Evolutionary conservation across 1,139 yeast species (phyloP).

Genomic region (Blastobotrys proliferans): DNA sequence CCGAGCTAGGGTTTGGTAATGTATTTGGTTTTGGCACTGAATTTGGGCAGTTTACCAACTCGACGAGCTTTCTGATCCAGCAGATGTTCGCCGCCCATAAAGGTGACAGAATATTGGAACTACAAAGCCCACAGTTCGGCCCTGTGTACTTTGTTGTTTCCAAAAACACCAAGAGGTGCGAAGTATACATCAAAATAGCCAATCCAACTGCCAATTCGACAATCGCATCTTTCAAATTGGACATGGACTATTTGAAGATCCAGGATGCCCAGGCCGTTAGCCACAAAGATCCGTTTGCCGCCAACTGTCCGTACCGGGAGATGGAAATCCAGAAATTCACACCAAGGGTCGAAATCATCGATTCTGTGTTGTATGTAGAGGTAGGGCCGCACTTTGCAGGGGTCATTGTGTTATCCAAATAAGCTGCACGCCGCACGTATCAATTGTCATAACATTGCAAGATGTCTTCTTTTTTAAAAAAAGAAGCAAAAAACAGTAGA

Average conservation of each 20-base stretch:
- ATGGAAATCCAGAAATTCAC: neutral
- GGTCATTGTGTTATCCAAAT: too few relatives aligned
- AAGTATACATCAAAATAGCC: slow-evolving; percentile 11
- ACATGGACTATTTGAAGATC: slow-evolving; percentile 4
- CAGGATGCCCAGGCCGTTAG: slow-evolving; percentile 1
- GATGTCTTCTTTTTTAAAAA: too few relatives aligned
- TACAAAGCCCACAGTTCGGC: slow-evolving; percentile 10
- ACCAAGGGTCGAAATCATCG: neutral
- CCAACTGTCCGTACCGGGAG: slow-evolving; percentile 4
- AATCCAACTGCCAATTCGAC: slow-evolving; percentile 6
- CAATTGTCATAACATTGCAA: too few relatives aligned
- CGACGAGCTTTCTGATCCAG: slow-evolving; percentile 9
- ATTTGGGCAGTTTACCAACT: slow-evolving; percentile 5
- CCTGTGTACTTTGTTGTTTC: slow-evolving; percentile 13
- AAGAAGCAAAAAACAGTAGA: too few relatives aligned
- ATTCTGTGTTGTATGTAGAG: neutral
- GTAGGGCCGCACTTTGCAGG: slow-evolving; percentile 12
- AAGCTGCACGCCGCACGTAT: too few relatives aligned
- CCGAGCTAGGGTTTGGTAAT: slow-evolving; percentile 1
- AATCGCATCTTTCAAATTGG: slow-evolving; percentile 6
- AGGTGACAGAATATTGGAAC: slow-evolving; percentile 11
- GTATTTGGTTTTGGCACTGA: slow-evolving; percentile 3
- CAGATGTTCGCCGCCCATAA: slow-evolving; percentile 7
- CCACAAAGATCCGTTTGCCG: slow-evolving; percentile 4
- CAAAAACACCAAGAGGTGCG: slow-evolving; percentile 1